These are phyloP conservation scores for Blastobotrys petasosporus DNA, from an alignment of 1,139 yeast species.

Conservation along the genomic window DNA sequence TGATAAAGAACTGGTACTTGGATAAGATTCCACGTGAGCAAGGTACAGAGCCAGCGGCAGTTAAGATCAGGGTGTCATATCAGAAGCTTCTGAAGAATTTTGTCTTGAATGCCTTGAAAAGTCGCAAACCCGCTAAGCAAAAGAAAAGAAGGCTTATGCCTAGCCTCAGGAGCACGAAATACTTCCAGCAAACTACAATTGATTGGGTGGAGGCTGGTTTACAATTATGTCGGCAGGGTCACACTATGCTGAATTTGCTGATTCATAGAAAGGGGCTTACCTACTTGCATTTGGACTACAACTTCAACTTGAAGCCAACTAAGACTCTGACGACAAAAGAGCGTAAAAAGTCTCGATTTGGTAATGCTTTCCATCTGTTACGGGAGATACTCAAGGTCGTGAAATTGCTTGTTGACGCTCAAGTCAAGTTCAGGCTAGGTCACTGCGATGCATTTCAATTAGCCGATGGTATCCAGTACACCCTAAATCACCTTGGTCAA, in stretches of 20 bases:
- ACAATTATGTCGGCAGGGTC: constrained; percentile 90
- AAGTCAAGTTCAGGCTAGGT: constrained; percentile 84
- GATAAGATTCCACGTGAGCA: constrained; percentile 52
- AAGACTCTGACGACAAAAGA: constrained; percentile 95
- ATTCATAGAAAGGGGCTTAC: constrained; percentile 91
- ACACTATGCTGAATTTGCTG: constrained; percentile 82
- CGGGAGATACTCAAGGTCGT: constrained; percentile 79
- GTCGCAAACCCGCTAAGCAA: constrained; percentile 37
- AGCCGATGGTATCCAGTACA: constrained; percentile 90
- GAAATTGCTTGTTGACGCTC: constrained; percentile 86
- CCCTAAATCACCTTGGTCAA: constrained; percentile 89
- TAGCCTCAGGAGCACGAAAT: constrained; percentile 69
- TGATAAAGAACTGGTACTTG: constrained; percentile 75
- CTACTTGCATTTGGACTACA: constrained; percentile 88
- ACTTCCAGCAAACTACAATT: constrained; percentile 82
- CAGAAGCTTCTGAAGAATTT: constrained; percentile 75
- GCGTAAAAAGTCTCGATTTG: constrained; percentile 91
- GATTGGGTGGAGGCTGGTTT: constrained; percentile 99
- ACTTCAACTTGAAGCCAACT: constrained; percentile 92
- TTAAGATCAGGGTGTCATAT: constrained; percentile 77
- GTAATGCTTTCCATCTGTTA: constrained; percentile 90
- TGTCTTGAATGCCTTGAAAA: constrained; percentile 61
- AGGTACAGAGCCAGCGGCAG: constrained; percentile 42
- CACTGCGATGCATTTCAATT: constrained; percentile 88
- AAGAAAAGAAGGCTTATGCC: constrained; percentile 58